phyloP scores from a whole-genome alignment of 106 monocot genomes.

The Gastrodia elata region DNA sequence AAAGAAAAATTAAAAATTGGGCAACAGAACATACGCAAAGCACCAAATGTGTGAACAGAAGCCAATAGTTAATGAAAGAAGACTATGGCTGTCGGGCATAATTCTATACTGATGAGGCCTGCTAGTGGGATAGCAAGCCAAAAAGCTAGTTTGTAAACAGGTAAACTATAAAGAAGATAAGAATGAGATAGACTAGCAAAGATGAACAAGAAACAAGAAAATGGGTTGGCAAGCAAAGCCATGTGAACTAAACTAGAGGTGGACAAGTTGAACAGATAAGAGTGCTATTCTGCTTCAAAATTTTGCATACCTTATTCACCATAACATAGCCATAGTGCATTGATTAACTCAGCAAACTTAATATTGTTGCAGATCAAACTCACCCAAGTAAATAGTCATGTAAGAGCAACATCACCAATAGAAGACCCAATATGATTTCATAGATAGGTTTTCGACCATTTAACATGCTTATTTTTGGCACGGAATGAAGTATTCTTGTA shows the following conservation, averaged over 20 bases:
- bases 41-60: no score
- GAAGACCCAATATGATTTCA: not conserved
- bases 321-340: no score
- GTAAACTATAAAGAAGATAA: no score
- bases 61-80: no score
- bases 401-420: not conserved
- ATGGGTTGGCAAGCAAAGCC: no score
- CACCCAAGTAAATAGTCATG: not conserved
- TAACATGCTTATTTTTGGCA: not conserved
- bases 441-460: no score
- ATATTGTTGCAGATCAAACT: not conserved
- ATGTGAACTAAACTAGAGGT: not conserved
- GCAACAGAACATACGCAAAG: no score
- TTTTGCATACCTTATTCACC: not conserved
- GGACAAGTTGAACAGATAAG: not conserved
- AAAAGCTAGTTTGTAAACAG: no score
- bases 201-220: not conserved
- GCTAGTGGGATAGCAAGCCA: no score
- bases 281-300: not conserved
- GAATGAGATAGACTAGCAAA: not conserved
- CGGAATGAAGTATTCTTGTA: not conserved
- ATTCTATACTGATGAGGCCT: no score
- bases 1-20: no score
- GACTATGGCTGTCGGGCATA: no score
- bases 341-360: not conserved